phyloP scores from a whole-genome alignment of 257 asterid species.

The Plantago major region DNA sequence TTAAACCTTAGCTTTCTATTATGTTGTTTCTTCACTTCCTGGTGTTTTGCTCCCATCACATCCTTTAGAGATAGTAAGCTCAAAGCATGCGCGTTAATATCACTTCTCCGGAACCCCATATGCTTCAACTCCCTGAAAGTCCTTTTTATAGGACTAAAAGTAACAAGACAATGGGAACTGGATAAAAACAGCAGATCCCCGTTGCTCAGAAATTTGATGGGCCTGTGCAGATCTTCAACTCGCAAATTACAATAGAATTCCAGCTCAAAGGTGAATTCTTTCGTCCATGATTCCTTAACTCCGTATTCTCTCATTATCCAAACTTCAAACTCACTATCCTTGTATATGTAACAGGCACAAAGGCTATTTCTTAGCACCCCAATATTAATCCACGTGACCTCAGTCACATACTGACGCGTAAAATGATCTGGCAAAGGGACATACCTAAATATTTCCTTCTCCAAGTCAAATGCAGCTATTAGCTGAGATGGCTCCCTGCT shows the following conservation, averaged over 20 bases:
- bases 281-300: slow-evolving; percentile 42
- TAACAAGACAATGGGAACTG: slow-evolving; percentile 32
- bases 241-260: slow-evolving; percentile 38
- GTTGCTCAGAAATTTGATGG: slow-evolving; percentile 37
- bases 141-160: slow-evolving; percentile 35
- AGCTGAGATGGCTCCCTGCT: slow-evolving; percentile 35
- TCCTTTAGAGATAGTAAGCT: slow-evolving; percentile 43
- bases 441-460: slow-evolving; percentile 29
- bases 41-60: slow-evolving; percentile 23
- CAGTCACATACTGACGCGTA: slow-evolving; percentile 22
- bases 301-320: slow-evolving; percentile 57
- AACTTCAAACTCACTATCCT: slow-evolving; percentile 35
- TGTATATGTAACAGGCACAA: slow-evolving; percentile 43
- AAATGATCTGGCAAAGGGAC: slow-evolving; percentile 45
- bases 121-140: slow-evolving; percentile 43
- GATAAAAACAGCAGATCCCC: slow-evolving; percentile 51
- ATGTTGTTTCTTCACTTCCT: slow-evolving; percentile 15
- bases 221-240: slow-evolving; percentile 38
- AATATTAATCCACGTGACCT: slow-evolving; percentile 36
- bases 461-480: slow-evolving; percentile 41
- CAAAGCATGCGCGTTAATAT: slow-evolving; percentile 30
- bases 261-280: slow-evolving; percentile 41
- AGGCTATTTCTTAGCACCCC: slow-evolving; percentile 42
- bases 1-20: slow-evolving; percentile 3
- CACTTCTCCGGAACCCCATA: slow-evolving; percentile 16